These are phyloP conservation scores for Daldinia bambusicola DNA, from an alignment of 495 filamentous ascomycete genomes.

Conservation along the genomic window DNA sequence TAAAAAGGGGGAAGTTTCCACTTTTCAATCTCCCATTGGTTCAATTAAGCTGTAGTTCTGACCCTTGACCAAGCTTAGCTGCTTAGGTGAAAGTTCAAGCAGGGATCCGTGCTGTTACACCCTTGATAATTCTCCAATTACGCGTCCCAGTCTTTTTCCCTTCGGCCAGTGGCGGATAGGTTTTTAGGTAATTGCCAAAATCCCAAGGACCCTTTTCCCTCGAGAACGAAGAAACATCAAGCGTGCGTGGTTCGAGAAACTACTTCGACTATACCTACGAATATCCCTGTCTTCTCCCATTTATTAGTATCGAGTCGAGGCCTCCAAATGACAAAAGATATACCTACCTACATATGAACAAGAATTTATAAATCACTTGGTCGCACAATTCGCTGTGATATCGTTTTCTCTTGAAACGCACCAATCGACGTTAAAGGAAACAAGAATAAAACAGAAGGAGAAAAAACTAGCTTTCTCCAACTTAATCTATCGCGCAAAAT, in stretches of 20 bases:
- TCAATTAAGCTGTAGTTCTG: conserved; percentile 2
- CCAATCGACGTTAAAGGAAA: not conserved
- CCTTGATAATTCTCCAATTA: conserved; percentile 19
- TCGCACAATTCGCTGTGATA: not conserved
- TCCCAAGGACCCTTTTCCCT: not conserved
- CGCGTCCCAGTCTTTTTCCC: conserved; percentile 16
- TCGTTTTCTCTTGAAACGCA: not conserved
- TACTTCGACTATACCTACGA: not conserved
- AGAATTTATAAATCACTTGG: too few species aligned
- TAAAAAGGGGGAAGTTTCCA: conserved; percentile 13
- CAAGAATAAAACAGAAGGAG: not conserved
- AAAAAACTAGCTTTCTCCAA: not conserved
- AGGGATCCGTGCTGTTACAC: conserved; percentile 6
- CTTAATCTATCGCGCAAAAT: not conserved
- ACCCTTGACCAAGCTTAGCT: not conserved
- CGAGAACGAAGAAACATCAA: not conserved
- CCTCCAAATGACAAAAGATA: not conserved
- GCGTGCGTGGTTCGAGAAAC: not conserved
- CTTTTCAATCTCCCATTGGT: conserved; percentile 6
- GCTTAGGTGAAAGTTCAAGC: conserved; percentile 1
- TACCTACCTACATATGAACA: not conserved
- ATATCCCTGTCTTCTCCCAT: not conserved
- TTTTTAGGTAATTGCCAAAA: too few species aligned
- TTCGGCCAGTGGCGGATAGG: conserved; percentile 14
- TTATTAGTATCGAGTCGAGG: conserved; percentile 1